Percentiles rank a stretch among this genome's conserved stretches.
These are phyloP conservation scores for Alternaria consortialis DNA, from an alignment of 2,329 filamentous ascomycete genomes.

Conservation along the genomic window DNA sequence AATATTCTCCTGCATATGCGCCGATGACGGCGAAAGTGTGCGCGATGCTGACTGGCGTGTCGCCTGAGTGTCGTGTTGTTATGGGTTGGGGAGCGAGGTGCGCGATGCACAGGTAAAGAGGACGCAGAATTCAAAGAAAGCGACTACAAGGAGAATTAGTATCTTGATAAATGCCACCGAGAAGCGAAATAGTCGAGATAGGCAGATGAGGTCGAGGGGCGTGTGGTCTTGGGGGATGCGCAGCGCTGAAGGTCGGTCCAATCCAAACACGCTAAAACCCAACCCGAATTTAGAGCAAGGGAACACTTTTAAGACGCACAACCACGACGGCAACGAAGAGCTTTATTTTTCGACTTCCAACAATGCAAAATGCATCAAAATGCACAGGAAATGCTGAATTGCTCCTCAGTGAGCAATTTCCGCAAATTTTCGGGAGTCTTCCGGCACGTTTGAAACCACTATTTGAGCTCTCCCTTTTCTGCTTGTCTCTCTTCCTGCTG, in stretches of 20 bases:
- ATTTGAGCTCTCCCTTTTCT: slow-evolving; percentile 23
- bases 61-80: slow-evolving; percentile 34
- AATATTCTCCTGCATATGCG: slow-evolving; percentile 32
- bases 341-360: slow-evolving; percentile 19
- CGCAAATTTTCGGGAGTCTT: slow-evolving; percentile 44
- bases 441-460: slow-evolving; percentile 12
- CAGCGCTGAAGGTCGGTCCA: slow-evolving; percentile 25
- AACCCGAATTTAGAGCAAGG: slow-evolving; percentile 22
- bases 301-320: slow-evolving; percentile 26
- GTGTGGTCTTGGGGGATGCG: slow-evolving; percentile 32
- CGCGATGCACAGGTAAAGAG: slow-evolving; percentile 27
- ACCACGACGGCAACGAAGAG: slow-evolving; percentile 28
- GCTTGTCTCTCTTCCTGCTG: slow-evolving; percentile 35
- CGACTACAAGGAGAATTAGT: slow-evolving; percentile 19
- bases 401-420: slow-evolving; percentile 13
- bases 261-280: slow-evolving; percentile 23
- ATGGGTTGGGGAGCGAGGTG: slow-evolving; percentile 25
- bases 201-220: slow-evolving; percentile 28
- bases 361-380: not conserved
- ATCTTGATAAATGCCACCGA: slow-evolving; percentile 23
- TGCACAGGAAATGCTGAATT: slow-evolving; percentile 9
- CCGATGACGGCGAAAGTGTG: slow-evolving; percentile 22
- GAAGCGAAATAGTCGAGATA: slow-evolving; percentile 17
- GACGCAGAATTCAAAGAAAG: slow-evolving; percentile 7
- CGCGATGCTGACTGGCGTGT: slow-evolving; percentile 30